Base-by-base conservation (phyloP, 228 moss, liverwort and hornwort species). In the Sphagnum magellanicum region DNA sequence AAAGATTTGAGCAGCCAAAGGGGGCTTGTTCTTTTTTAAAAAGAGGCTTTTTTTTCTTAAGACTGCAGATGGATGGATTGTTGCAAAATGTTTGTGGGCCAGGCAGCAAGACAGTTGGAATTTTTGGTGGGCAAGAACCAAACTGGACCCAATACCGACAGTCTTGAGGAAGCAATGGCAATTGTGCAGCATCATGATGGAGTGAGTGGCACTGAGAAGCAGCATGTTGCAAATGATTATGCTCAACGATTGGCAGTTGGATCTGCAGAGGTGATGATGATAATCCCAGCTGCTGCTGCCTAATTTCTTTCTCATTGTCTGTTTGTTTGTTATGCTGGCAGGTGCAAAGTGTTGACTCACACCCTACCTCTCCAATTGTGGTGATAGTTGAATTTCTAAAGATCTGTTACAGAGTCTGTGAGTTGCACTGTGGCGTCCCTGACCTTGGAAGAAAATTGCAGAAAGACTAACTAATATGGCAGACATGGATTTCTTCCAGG, bases 101-200 rank as follows among this genome's bases (percentile, higher is more conserved):
- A 92, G 96, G 93, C 98, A 79, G 90, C 91, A 57, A 91, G 98
- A 76, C 98, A 98, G 78, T 78, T 92, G 64, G 98, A 98, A 66
- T 85, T 90, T 71, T 51, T 89, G 8, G 77, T 90, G 67, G 98
- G 94, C 49, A 98, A 72, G 74, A 83, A 86, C 49, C 50, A 72
- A 63, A 57, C 76, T 51, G 98, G 98, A 52, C 90, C 93, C 60
- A 98, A 84, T 68, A 94, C 98, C 17, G 87, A 92, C 80, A 74
- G 78, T 59, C 77, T 98, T 71, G 98, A 98, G 79, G 94, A 98
- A 68, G 90, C 93, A 47, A 73, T 98, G 75, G 94, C 90, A 65
- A 90, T 94, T 50, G 62, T 89, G 68, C 98, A 98, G 80, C 98
- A 98, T 78, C 98, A 94, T 79, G 98, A 98, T 81, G 98, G 90